Evolutionary conservation across 306 rosid genomes (phyloP), one percentile per base, ranked within the genome.

Genomic region (Cucurbita argyrosperma): DNA sequence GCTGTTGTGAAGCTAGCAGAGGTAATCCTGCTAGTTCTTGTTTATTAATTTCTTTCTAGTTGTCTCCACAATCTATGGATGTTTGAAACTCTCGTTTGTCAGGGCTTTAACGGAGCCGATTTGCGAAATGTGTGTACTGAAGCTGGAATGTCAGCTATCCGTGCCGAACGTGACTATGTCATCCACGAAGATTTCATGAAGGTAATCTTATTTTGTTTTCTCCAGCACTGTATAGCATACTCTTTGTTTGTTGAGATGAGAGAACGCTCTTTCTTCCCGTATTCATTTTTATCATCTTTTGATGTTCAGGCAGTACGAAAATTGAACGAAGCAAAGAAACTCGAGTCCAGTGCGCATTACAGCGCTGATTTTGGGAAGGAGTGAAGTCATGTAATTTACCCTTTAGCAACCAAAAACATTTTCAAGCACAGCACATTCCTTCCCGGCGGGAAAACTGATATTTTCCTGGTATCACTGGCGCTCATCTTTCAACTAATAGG

Each of bases 61-160:
- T 76, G 30, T 23, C 0, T 38, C 46, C 74, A 50, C 18, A 11
- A 1, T 39, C 4, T 11, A 52, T 65, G 65, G 46, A 67, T 58
- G 57, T 13, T 45, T 26, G 16, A 23, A 78, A 59, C 58, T 37
- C 67, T 56, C 38, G 30, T 61, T 74, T 16, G 62, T 38, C 78
- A 95, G 99, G 99, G 97, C 54, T 91, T 91, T 74, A 95, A 95
- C 77, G 97, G 97, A 55, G 99, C 99, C 50, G 99, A 95, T 78
- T 89, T 95, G 37, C 88, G 99, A 50, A 95, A 95, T 76, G 90
- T 95, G 67, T 95, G 99, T 85, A 89, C 99, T 0, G 99, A 95
- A 82, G 99, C 99, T 80, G 99, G 99, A 70, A 95, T 95, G 97
- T 83, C 91, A 10, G 99, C 99, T 2, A 91, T 95, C 73, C 96